Conservation (phyloP, 257 asterid genomes). For the Nicotiana tabacum region DNA sequence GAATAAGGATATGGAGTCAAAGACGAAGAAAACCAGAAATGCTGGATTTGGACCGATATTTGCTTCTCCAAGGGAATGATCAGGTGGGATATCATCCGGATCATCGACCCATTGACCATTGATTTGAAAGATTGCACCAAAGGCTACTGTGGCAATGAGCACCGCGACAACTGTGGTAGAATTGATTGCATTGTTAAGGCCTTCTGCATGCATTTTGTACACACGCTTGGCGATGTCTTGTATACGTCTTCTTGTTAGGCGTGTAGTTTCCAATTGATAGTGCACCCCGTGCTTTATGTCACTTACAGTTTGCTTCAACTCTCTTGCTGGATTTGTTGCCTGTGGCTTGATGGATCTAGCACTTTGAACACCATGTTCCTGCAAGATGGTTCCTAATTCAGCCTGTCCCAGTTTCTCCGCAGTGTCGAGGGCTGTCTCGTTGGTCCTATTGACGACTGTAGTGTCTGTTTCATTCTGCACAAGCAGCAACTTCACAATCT, state of each 20-base stretch:
- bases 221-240: constrained; percentile 47
- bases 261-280: constrained; percentile 37
- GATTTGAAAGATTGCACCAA: constrained; percentile 43
- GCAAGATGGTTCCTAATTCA: constrained; percentile 19
- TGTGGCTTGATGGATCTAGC: constrained; percentile 29
- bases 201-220: constrained; percentile 43
- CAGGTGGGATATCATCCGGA: constrained; percentile 24
- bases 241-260: constrained; percentile 36
- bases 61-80: constrained; percentile 41
- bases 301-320: constrained; percentile 44
- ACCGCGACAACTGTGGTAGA: constrained; percentile 55
- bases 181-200: constrained; percentile 48
- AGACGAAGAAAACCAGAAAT: constrained; percentile 37
- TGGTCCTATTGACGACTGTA: constrained; percentile 27
- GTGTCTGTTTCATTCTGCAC: constrained; percentile 24
- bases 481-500: constrained; percentile 37
- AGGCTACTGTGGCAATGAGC: constrained; percentile 44
- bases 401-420: constrained; percentile 33
- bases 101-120: constrained; percentile 44
- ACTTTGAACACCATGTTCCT: constrained; percentile 29
- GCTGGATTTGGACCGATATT: constrained; percentile 32
- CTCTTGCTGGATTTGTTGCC: constrained; percentile 33
- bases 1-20: constrained; percentile 41
- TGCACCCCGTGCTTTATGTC: constrained; percentile 50
- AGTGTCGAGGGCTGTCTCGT: constrained; percentile 36